Percentiles rank a stretch among this genome's conserved stretches.
These are phyloP conservation scores for Alternaria gaisen DNA, from an alignment of 2,329 filamentous ascomycete genomes.

Conservation along the genomic window DNA sequence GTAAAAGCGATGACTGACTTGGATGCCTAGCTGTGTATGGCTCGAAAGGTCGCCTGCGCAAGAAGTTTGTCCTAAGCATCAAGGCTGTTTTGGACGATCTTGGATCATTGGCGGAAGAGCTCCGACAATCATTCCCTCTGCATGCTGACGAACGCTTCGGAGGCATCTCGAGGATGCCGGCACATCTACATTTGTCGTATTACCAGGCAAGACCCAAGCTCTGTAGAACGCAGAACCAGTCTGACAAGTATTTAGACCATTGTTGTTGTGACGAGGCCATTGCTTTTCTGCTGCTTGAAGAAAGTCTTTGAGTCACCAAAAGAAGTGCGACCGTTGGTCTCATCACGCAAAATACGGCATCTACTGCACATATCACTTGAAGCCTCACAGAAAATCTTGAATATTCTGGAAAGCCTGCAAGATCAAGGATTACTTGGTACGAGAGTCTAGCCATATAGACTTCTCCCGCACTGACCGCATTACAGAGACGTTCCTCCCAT, in stretches of 20 bases:
- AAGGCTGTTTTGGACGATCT: slow-evolving; percentile 53
- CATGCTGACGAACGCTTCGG: slow-evolving; percentile 49
- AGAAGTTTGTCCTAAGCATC: slow-evolving; percentile 45
- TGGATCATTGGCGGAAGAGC: slow-evolving; percentile 53
- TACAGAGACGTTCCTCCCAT: slow-evolving; percentile 60
- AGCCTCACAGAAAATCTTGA: slow-evolving; percentile 56
- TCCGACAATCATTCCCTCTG: slow-evolving; percentile 51
- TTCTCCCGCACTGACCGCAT: slow-evolving; percentile 5
- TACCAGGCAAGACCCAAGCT: slow-evolving; percentile 49
- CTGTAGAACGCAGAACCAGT: background rate
- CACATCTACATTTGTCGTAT: slow-evolving; percentile 48
- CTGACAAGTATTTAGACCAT: slow-evolving; percentile 46
- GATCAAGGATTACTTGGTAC: slow-evolving; percentile 59
- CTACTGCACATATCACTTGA: slow-evolving; percentile 56
- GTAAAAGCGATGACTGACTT: background rate
- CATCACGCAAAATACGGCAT: slow-evolving; percentile 50
- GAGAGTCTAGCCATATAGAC: background rate
- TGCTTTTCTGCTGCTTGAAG: slow-evolving; percentile 56
- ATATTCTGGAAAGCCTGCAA: slow-evolving; percentile 55
- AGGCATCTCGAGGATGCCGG: slow-evolving; percentile 55
- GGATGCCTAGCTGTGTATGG: slow-evolving; percentile 53
- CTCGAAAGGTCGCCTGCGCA: slow-evolving; percentile 58
- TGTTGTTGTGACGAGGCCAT: slow-evolving; percentile 52
- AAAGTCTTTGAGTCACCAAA: slow-evolving; percentile 42
- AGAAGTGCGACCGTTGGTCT: slow-evolving; percentile 42